Conservation (phyloP, 164 flowering plant species). For the Vitis riparia region DNA sequence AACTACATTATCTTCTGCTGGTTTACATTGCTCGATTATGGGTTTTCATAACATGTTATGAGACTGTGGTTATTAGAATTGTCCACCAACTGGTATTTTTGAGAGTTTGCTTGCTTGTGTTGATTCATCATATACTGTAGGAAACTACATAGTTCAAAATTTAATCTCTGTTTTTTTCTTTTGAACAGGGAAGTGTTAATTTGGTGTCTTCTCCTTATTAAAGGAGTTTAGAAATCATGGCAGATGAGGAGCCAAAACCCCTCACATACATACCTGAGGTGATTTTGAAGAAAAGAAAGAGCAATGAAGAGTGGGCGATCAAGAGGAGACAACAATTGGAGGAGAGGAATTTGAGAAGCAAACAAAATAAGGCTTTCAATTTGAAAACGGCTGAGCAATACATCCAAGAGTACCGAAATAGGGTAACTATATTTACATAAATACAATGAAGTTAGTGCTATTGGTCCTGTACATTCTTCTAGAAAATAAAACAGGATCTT, state of each 20-base stretch:
- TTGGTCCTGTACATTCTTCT: not conserved
- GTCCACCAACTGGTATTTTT: no score
- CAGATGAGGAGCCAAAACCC: constrained; percentile 28
- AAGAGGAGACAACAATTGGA: constrained; percentile 54
- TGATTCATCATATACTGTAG: no score
- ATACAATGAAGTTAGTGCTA: not conserved
- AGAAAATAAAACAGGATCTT: not conserved
- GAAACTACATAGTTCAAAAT: no score
- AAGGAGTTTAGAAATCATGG: constrained; percentile 6
- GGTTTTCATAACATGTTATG: no score
- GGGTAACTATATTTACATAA: constrained; percentile 32
- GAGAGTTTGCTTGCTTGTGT: no score
- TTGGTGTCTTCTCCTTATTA: no score
- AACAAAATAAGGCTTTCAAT: constrained; percentile 30
- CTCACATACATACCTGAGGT: constrained; percentile 59
- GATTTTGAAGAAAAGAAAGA: constrained; percentile 75
- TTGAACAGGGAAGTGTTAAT: no score
- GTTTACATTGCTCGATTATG: no score
- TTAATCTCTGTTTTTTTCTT: no score
- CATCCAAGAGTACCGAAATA: constrained; percentile 51
- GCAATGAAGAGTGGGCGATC: constrained; percentile 70
- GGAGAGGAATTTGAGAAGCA: constrained; percentile 40
- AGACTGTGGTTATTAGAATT: no score
- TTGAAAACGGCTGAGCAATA: constrained; percentile 73
- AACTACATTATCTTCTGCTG: no score